Conservation (phyloP, 441 rosid genomes). For the Syzygium malaccense region DNA sequence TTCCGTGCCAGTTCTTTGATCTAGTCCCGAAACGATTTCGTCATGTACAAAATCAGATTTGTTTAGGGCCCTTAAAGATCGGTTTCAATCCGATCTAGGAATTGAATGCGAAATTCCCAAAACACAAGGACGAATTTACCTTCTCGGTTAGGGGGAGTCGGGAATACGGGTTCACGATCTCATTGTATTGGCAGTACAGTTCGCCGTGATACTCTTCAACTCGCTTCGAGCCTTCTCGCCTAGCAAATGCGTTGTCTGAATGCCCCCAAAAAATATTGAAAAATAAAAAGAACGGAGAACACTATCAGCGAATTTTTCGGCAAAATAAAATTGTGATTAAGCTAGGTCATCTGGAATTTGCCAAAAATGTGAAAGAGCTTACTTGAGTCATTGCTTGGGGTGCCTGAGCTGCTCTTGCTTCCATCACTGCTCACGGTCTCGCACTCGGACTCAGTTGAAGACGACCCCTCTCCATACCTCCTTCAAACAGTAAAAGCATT, state of each 20-base stretch:
- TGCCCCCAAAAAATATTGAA: neutral
- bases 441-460: neutral
- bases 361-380: neutral
- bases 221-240: neutral
- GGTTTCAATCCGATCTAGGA: neutral
- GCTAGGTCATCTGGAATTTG: neutral
- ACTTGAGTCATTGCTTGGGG: neutral
- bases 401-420: neutral
- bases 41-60: neutral
- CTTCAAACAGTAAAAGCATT: neutral
- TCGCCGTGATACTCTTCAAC: neutral
- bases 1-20: conserved; percentile 3
- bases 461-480: neutral
- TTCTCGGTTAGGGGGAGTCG: neutral
- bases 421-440: neutral
- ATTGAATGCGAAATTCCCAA: neutral
- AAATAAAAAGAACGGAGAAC: neutral
- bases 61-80: neutral
- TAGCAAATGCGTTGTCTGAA: neutral
- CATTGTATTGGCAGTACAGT: conserved; percentile 9
- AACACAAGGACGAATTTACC: neutral
- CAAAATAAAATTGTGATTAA: neutral
- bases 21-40: neutral
- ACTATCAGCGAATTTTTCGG: neutral
- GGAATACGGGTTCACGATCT: neutral